Percentiles rank a stretch among this genome's conserved stretches.
Conservation (phyloP, 1,139 yeast species). For the Chernovozyma aurita region DNA sequence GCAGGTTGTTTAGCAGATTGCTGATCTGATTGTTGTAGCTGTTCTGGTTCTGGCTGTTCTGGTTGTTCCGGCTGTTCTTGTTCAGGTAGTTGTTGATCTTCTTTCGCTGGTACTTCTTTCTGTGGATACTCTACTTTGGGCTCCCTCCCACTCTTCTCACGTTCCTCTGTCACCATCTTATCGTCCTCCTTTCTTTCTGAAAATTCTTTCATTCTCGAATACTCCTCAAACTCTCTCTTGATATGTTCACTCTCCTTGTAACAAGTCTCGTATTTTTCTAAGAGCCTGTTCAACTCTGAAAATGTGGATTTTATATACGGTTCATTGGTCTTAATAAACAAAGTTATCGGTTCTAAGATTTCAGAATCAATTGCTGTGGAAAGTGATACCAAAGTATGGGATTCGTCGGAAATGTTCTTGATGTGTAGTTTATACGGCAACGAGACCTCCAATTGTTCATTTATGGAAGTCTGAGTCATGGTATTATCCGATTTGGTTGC, state of each 20-base stretch:
- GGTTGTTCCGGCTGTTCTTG: not conserved
- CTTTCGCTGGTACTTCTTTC: not conserved
- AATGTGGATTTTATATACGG: constrained; percentile 27
- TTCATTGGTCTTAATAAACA: constrained; percentile 34
- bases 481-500: constrained; percentile 4
- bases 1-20: not conserved
- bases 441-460: not conserved
- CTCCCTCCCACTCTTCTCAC: constrained; percentile 1
- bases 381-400: constrained; percentile 21
- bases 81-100: not conserved
- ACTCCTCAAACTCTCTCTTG: constrained; percentile 29
- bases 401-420: constrained; percentile 17
- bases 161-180: not conserved
- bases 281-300: constrained; percentile 21
- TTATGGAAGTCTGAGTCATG: not conserved
- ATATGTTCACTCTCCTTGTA: constrained; percentile 25
- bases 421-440: constrained; percentile 11
- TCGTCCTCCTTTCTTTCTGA: constrained; percentile 8
- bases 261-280: constrained; percentile 24
- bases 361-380: constrained; percentile 35
- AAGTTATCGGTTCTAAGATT: constrained; percentile 32
- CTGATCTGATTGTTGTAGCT: not conserved
- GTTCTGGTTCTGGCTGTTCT: not conserved
- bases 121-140: not conserved
- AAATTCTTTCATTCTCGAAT: constrained; percentile 28